phyloP scores from a whole-genome alignment of 768 basidiomycete species.

The Leccinellum luteum region DNA sequence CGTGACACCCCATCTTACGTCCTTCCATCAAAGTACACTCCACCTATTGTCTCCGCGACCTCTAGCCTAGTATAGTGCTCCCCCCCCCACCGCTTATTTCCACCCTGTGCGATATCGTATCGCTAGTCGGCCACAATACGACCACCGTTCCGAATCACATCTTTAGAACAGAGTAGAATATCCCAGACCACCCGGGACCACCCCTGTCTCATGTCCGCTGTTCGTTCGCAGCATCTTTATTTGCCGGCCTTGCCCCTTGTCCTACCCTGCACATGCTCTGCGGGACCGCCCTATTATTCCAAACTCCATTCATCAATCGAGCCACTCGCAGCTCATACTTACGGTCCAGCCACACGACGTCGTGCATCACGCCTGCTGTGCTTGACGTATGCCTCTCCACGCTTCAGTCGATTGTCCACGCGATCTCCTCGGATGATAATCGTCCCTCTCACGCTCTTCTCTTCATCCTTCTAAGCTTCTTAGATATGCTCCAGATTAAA shows the following conservation, averaged over 20 bases:
- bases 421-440: constrained; percentile 27
- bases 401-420: background rate
- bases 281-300: constrained; percentile 21
- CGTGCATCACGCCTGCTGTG: constrained; percentile 7
- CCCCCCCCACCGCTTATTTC: background rate
- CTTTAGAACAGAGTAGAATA: background rate
- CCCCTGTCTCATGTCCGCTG: constrained; percentile 2
- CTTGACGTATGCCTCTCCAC: constrained; percentile 15
- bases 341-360: constrained; percentile 2
- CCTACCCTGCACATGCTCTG: constrained; percentile 7
- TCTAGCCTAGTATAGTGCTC: background rate
- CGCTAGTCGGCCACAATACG: background rate
- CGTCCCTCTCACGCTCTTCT: constrained; percentile 1
- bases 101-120: background rate
- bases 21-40: background rate
- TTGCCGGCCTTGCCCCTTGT: constrained; percentile 1
- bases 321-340: background rate
- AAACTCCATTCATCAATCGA: constrained; percentile 2
- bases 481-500: constrained; percentile 19
- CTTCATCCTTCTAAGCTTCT: background rate
- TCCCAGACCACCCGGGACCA: background rate
- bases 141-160: background rate
- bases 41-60: constrained; percentile 3
- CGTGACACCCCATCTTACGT: constrained; percentile 16
- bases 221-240: constrained; percentile 11